Evolutionary conservation across 176 grass and related monocot genomes (phyloP).

Genomic region (Cenchrus americanus): DNA sequence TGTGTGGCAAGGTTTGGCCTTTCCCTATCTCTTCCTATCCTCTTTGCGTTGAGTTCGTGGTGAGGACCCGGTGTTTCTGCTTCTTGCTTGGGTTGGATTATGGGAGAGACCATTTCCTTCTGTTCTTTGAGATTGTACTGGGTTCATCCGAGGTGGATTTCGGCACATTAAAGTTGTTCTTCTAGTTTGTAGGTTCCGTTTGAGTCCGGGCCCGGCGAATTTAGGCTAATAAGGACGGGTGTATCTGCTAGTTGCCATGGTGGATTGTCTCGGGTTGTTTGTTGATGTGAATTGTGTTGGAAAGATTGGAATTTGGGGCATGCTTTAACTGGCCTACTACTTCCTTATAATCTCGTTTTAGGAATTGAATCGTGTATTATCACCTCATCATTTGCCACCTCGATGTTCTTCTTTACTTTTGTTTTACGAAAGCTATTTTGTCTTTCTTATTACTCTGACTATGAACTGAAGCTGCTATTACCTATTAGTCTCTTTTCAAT

Average conservation of each 20-base stretch:
- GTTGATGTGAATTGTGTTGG: constrained; percentile 30
- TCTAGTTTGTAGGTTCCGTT: not conserved
- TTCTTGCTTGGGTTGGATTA: constrained; percentile 21
- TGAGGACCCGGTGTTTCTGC: not conserved
- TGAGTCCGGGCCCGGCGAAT: not conserved
- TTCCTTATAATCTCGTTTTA: not conserved
- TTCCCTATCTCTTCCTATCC: not conserved
- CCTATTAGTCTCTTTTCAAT: constrained; percentile 16
- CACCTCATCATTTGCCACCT: not conserved
- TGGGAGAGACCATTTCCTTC: not conserved
- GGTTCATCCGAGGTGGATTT: not conserved
- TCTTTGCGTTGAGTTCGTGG: not conserved
- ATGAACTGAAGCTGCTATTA: not conserved
- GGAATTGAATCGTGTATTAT: not conserved
- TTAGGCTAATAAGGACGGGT: not conserved
- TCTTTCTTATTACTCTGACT: not conserved
- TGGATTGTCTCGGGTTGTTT: not conserved
- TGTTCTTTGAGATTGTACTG: not conserved
- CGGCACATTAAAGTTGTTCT: not conserved
- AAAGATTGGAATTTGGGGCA: not conserved
- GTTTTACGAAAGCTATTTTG: constrained; percentile 24
- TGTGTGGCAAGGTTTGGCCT: constrained; percentile 25
- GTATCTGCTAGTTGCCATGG: not conserved
- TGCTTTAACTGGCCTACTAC: not conserved
- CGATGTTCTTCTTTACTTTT: not conserved